Conservation (phyloP, 257 asterid species). For the Haberlea rhodopensis region DNA sequence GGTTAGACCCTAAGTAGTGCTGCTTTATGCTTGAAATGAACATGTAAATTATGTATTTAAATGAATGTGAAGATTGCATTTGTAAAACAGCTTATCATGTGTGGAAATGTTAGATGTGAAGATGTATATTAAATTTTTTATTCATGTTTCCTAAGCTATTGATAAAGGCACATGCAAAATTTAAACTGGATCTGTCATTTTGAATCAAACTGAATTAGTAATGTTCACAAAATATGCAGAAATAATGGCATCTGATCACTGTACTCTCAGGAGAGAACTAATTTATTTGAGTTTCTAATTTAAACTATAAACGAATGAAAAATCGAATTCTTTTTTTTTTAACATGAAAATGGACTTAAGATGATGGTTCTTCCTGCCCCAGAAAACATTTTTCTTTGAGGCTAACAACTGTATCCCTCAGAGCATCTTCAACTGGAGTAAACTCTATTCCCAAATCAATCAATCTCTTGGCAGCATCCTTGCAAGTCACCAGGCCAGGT, state of each 20-base stretch:
- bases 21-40: background rate
- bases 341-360: constrained; percentile 25
- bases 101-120: no score
- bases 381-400: constrained; percentile 57
- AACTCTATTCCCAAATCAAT: constrained; percentile 71
- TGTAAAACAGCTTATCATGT: background rate
- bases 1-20: constrained; percentile 50
- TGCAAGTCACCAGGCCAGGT: constrained; percentile 66
- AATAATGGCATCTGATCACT: no score
- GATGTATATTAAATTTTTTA: no score
- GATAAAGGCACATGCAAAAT: no score
- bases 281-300: no score
- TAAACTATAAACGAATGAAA: no score
- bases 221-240: no score
- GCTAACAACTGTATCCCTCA: constrained; percentile 66
- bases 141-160: no score
- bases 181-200: no score
- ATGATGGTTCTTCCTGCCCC: constrained; percentile 38
- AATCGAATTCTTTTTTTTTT: no score
- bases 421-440: constrained; percentile 77
- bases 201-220: no score
- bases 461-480: constrained; percentile 80
- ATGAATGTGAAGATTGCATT: background rate
- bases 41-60: constrained; percentile 13
- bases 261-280: no score